These are phyloP conservation scores for Diaporthe citri DNA, from an alignment of 2,329 filamentous ascomycete genomes.

Conservation along the genomic window DNA sequence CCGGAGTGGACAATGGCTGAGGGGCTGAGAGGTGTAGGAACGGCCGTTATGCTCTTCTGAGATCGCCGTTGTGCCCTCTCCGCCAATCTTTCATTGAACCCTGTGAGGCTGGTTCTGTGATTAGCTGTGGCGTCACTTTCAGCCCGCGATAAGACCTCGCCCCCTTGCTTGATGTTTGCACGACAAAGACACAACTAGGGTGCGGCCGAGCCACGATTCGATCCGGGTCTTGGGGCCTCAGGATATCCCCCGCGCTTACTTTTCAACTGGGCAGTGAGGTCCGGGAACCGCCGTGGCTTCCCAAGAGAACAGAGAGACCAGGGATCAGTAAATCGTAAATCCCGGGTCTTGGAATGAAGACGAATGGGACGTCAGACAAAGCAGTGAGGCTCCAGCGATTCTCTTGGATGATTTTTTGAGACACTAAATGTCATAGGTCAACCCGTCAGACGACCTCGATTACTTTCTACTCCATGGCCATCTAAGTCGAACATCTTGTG, in stretches of 20 bases:
- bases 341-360: neutral
- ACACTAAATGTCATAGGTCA: neutral
- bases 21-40: constrained; percentile 55
- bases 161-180: no score
- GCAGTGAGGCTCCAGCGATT: neutral
- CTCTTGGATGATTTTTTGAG: neutral
- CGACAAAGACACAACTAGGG: neutral
- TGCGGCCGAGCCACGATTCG: neutral
- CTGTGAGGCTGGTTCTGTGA: neutral
- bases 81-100: neutral
- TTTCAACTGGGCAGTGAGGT: neutral
- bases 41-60: constrained; percentile 54
- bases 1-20: constrained; percentile 50
- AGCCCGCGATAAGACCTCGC: neutral
- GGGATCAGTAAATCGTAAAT: no score
- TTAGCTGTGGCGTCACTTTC: neutral
- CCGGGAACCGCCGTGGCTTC: neutral
- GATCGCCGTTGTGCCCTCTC: neutral
- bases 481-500: neutral
- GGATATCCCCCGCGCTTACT: neutral
- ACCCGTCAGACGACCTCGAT: neutral
- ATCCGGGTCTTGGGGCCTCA: neutral
- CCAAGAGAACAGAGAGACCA: no score
- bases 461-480: neutral
- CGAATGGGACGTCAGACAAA: neutral